These are phyloP conservation scores for Teunomyces stri DNA, from an alignment of 805 yeast species.

Conservation along the genomic window DNA sequence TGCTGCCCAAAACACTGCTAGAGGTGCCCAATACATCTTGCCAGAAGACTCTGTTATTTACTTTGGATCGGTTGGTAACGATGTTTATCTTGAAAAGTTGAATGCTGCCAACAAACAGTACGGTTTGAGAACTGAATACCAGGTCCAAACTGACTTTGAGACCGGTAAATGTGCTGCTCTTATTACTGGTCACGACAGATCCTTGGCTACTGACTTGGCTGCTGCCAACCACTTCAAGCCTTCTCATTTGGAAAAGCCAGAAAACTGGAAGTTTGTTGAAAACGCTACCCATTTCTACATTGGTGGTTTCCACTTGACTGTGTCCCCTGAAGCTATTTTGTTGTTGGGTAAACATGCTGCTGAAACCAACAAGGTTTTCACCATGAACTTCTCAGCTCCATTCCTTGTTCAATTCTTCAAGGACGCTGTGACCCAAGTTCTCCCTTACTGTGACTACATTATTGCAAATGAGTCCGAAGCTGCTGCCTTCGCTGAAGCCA, in stretches of 20 bases:
- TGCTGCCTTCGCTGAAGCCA: slow-evolving; percentile 86
- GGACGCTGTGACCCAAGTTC: slow-evolving; percentile 73
- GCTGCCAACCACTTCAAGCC: slow-evolving; percentile 98
- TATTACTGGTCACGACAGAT: slow-evolving; percentile 83
- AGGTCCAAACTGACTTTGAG: slow-evolving; percentile 69
- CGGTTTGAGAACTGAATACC: slow-evolving; percentile 85
- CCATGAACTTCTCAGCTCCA: slow-evolving; percentile 92
- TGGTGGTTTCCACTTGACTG: slow-evolving; percentile 99
- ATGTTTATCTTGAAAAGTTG: slow-evolving; percentile 78
- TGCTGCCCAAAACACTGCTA: slow-evolving; percentile 98
- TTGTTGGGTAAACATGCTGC: slow-evolving; percentile 92
- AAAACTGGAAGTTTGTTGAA: slow-evolving; percentile 85
- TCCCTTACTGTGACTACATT: slow-evolving; percentile 87
- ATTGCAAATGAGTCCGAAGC: slow-evolving; percentile 98
- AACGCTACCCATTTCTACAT: slow-evolving; percentile 81
- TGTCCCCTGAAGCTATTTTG: slow-evolving; percentile 90
- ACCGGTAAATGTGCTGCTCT: slow-evolving; percentile 99
- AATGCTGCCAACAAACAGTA: slow-evolving; percentile 79
- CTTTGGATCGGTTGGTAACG: slow-evolving; percentile 96
- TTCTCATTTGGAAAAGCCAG: slow-evolving; percentile 80
- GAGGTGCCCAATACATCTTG: slow-evolving; percentile 94
- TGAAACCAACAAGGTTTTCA: slow-evolving; percentile 69
- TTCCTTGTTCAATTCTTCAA: slow-evolving; percentile 95
- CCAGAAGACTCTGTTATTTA: slow-evolving; percentile 82
- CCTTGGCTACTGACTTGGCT: slow-evolving; percentile 91